These are phyloP conservation scores for Kodamaea alishanica DNA, from an alignment of 1,139 yeast species.

Conservation along the genomic window DNA sequence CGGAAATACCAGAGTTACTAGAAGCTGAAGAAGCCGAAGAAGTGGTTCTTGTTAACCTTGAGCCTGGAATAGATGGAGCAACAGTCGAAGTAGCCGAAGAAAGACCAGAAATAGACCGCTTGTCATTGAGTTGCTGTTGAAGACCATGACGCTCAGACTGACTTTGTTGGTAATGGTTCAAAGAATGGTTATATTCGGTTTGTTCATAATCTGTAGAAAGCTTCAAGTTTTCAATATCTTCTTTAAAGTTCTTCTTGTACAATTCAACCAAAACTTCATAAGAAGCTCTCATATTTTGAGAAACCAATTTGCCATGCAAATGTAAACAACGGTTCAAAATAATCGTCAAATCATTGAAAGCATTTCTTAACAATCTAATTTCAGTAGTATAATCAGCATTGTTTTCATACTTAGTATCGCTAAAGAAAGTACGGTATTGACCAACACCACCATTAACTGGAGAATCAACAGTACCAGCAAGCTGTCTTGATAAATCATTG, in stretches of 20 bases:
- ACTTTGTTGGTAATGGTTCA: conserved; percentile 14
- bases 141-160: conserved; percentile 2
- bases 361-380: conserved; percentile 49
- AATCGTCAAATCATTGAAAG: conserved; percentile 67
- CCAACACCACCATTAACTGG: conserved; percentile 94
- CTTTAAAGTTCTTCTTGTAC: conserved; percentile 63
- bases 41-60: conserved; percentile 29
- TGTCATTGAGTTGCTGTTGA: conserved; percentile 12
- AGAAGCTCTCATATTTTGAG: conserved; percentile 52
- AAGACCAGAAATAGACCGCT: conserved; percentile 18
- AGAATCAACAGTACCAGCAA: conserved; percentile 86
- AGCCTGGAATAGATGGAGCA: conserved; percentile 16
- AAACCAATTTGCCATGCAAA: conserved; percentile 67
- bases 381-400: conserved; percentile 45
- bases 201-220: conserved; percentile 34
- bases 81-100: conserved; percentile 11
- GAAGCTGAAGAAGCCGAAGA: conserved; percentile 33
- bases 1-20: conserved; percentile 28
- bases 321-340: conserved; percentile 64
- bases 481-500: conserved; percentile 68
- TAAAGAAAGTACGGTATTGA: conserved; percentile 70
- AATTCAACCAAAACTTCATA: conserved; percentile 66
- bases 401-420: conserved; percentile 35
- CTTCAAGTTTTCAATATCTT: conserved; percentile 52
- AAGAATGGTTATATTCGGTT: conserved; percentile 23